phyloP scores from a whole-genome alignment of 192 early-diverging fungal genomes.

The Coemansia sp. region DNA sequence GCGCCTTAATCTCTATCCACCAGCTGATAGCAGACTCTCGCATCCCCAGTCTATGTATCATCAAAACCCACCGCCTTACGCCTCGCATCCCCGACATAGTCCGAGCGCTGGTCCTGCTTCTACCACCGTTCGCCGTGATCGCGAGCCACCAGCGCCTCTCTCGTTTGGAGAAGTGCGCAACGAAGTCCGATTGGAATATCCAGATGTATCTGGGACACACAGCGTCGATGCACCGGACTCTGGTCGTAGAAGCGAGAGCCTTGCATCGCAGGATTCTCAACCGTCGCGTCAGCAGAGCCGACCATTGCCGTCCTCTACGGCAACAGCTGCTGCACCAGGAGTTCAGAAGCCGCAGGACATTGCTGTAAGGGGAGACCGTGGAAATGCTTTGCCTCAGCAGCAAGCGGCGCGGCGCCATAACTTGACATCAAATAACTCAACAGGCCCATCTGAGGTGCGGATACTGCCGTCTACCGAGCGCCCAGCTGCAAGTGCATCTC shows the following conservation, averaged over 20 bases:
- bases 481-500: conserved; percentile 11
- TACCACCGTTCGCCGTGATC: conserved; percentile 3
- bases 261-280: conserved; percentile 2
- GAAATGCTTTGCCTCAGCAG: not conserved
- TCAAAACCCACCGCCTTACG: not conserved
- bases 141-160: conserved; percentile 33
- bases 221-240: not conserved
- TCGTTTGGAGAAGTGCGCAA: conserved; percentile 25
- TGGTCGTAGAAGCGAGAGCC: conserved; percentile 8
- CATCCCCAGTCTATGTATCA: conserved; percentile 7
- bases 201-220: conserved; percentile 1
- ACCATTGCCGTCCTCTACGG: not conserved
- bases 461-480: conserved; percentile 45
- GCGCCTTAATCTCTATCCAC: conserved; percentile 45
- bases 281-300: not conserved
- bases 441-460: conserved; percentile 18
- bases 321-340: conserved; percentile 4
- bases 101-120: conserved; percentile 7
- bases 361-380: not conserved
- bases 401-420: not conserved
- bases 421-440: too few species aligned
- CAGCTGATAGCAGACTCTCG: not conserved
- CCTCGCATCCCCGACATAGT: not conserved
- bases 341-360: not conserved
- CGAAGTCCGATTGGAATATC: conserved; percentile 5